A percentile compares a stretch with the other conserved stretches of the same genome.
Conservation (phyloP, 225 moss, liverwort and hornwort genomes). For the Physcomitrium patens region DNA sequence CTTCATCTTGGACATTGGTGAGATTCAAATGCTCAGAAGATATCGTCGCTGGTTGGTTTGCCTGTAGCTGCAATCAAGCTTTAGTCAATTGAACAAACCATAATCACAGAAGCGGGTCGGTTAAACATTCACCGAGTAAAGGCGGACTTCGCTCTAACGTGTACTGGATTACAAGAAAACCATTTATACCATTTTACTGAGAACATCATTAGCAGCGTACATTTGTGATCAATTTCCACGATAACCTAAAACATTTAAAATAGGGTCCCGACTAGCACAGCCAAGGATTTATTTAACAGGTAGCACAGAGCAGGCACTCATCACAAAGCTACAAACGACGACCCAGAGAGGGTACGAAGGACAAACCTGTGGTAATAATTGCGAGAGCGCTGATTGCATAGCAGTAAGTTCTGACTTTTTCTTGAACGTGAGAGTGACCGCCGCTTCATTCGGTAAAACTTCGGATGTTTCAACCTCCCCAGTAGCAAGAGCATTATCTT, state of each 20-base stretch:
- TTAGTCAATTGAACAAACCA: background rate
- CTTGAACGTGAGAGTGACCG: conserved; percentile 49
- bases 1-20: background rate
- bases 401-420: conserved; percentile 52
- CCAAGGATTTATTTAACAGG: background rate
- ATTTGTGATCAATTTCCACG: too few species aligned
- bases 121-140: background rate
- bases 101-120: background rate
- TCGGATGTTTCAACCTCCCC: conserved; percentile 26
- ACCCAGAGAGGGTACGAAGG: background rate
- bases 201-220: too few species aligned
- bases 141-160: background rate
- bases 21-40: background rate
- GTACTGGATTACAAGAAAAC: background rate
- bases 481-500: conserved; percentile 19
- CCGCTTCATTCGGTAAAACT: conserved; percentile 25
- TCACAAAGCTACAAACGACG: background rate
- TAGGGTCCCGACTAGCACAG: background rate
- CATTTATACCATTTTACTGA: background rate
- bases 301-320: background rate
- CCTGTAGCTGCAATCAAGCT: conserved; percentile 29
- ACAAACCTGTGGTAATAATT: conserved; percentile 46
- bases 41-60: background rate
- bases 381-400: conserved; percentile 52
- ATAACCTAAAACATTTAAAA: too few species aligned